Base-by-base conservation (phyloP, 2,329 filamentous ascomycete genomes). In the Aspergillus spinulosporus region DNA sequence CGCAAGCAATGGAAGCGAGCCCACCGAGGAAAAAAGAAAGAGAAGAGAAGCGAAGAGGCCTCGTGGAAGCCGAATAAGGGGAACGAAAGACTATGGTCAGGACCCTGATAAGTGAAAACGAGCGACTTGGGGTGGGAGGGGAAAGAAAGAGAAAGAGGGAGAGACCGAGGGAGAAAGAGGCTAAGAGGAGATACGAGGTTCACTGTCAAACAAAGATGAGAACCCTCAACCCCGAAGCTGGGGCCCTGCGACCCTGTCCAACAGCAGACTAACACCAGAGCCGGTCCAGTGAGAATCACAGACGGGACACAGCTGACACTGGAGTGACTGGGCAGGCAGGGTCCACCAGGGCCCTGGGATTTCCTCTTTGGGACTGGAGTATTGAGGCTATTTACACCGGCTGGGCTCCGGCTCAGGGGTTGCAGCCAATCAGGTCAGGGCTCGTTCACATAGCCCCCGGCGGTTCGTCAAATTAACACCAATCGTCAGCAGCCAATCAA, bases 31-130 rank as follows among this genome's bases (percentile, higher is more conserved):
- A 52, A 45, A 29, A 37, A 31, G 2, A 28, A 28, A 28, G 4
- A 32, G 29, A 39, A 12, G 40, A 45, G 39, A 42, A 51, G 40
- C 12, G 21, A 40, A 44, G 14, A 47, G 44, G 44, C 40, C 31
- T 45, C 31, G 37, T 43, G 48, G 26, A 43, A 49, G 49, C 29
- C 26, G 8, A 50, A 34, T 39, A 48, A 26, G 37, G 49, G 45
- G 31, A 61, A 66, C 53, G 62, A 66, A 62, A 60, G 61, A 62
- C 63, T 59, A 43, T 56, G 59, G 57, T 63, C 56, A 63, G 64
- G 48, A 59, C 59, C 56, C 59, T 56, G 60, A 57, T 61, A 67
- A 66, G 57, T 56, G 59, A 57, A 61, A 67, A 66, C 58, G 64
- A 64, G 60, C 59, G 62, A 65, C 64, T 59, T 56, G 57, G 65